Conservation (phyloP, 108 stramenopile genomes). For the Skeletonema grethae region DNA sequence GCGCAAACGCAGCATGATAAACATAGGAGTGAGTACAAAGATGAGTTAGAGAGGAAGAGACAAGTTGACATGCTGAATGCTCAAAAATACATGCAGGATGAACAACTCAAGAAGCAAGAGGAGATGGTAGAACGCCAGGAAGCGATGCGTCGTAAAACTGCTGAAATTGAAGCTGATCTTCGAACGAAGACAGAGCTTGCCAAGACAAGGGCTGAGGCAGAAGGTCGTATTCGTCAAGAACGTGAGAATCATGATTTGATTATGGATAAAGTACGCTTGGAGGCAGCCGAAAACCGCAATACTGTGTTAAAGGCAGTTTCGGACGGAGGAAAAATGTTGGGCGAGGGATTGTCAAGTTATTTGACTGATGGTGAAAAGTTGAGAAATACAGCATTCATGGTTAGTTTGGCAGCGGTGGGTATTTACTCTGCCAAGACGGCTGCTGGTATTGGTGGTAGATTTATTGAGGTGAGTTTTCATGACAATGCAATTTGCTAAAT, state of each 20-base stretch:
- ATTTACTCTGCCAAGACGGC: slow-evolving; percentile 90
- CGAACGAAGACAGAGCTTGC: slow-evolving; percentile 89
- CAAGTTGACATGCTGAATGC: slow-evolving; percentile 97
- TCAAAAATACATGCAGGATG: slow-evolving; percentile 95
- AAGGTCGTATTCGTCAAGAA: slow-evolving; percentile 95
- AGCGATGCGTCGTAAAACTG: slow-evolving; percentile 95
- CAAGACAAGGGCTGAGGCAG: slow-evolving; percentile 92
- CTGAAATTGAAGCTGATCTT: slow-evolving; percentile 95
- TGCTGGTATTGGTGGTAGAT: slow-evolving; percentile 91
- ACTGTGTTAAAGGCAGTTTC: slow-evolving; percentile 92
- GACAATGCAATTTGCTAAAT: background rate
- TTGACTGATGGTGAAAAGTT: slow-evolving; percentile 91
- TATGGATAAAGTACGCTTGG: slow-evolving; percentile 82
- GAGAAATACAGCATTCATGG: slow-evolving; percentile 89
- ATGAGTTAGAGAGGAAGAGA: slow-evolving; percentile 96
- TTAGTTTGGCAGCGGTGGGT: slow-evolving; percentile 92
- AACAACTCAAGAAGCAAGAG: slow-evolving; percentile 95
- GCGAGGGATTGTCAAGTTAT: slow-evolving; percentile 84
- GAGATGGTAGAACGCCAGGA: slow-evolving; percentile 96
- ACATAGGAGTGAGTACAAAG: slow-evolving; percentile 86
- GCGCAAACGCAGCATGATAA: slow-evolving; percentile 94
- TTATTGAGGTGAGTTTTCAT: slow-evolving; percentile 74
- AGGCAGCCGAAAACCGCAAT: slow-evolving; percentile 89
- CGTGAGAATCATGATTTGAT: slow-evolving; percentile 96
- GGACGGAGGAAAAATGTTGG: slow-evolving; percentile 88